Evolutionary conservation across 169 alveolate species (phyloP).

Genomic region (Theileria annulata): DNA sequence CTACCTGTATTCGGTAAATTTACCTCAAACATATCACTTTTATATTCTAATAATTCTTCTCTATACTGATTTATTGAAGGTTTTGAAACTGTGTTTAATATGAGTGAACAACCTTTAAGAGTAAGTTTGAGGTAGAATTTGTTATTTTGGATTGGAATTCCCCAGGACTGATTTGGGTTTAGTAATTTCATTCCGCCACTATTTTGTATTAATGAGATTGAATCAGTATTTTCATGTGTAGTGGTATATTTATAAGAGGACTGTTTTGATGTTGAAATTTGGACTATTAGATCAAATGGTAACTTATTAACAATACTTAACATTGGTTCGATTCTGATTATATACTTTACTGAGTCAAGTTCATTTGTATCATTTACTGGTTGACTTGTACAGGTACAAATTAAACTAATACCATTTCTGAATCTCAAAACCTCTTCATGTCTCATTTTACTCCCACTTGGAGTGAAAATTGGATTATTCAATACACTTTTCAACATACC

Average conservation of each 20-base stretch:
- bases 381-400: not conserved
- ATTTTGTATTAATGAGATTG: conserved; percentile 6
- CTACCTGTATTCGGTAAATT: conserved; percentile 23
- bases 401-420: conserved; percentile 1
- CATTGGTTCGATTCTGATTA: conserved; percentile 51
- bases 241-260: not conserved
- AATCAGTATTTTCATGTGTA: not conserved
- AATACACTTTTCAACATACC: not conserved
- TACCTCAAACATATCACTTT: conserved; percentile 14
- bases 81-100: not conserved
- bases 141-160: conserved; percentile 49
- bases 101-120: conserved; percentile 40
- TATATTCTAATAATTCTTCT: not conserved
- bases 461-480: not conserved
- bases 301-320: conserved; percentile 40
- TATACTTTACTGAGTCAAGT: conserved; percentile 30
- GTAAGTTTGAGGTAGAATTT: conserved; percentile 34
- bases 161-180: conserved; percentile 38
- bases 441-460: not conserved
- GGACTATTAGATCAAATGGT: conserved; percentile 38
- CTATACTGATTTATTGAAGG: not conserved
- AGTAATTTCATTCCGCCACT: conserved; percentile 11
- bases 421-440: conserved; percentile 3
- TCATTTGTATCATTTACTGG: conserved; percentile 7
- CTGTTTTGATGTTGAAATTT: not conserved